Evolutionary conservation across 2,329 filamentous ascomycete genomes (phyloP).

Genomic region (Colletotrichum liaoningense): DNA sequence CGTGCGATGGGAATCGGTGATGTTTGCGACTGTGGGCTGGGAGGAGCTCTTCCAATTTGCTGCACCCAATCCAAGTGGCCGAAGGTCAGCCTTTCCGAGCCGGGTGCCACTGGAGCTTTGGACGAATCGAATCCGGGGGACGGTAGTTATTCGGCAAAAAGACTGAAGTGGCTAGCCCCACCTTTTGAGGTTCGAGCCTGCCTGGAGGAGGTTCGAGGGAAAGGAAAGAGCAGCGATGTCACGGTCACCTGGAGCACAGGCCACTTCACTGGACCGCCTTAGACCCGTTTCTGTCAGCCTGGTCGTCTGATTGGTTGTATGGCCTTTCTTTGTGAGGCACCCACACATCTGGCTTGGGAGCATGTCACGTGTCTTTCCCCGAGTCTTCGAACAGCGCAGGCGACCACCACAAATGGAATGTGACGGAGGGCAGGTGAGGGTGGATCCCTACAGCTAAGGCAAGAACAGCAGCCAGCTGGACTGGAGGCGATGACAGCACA

Average conservation of each 20-base stretch:
- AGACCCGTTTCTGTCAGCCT: slow-evolving; percentile 1
- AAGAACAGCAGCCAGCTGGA: not conserved
- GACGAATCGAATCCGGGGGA: slow-evolving; percentile 31
- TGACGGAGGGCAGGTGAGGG: slow-evolving; percentile 3
- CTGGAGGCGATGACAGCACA: not conserved
- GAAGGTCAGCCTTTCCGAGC: not conserved
- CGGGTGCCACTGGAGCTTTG: slow-evolving; percentile 21
- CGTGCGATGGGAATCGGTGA: not conserved
- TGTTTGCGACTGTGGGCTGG: slow-evolving; percentile 26
- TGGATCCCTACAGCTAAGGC: slow-evolving; percentile 1
- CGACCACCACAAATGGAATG: not conserved
- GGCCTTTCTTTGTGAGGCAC: not conserved
- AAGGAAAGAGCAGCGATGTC: slow-evolving; percentile 3
- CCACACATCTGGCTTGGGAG: not conserved
- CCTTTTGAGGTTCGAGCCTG: no score
- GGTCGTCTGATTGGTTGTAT: not conserved
- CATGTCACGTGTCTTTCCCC: slow-evolving; percentile 38
- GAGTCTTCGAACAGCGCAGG: not conserved
- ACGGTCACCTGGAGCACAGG: slow-evolving; percentile 30
- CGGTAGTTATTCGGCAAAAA: slow-evolving; percentile 32
- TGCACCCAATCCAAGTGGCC: not conserved
- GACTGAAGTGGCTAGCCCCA: not conserved
- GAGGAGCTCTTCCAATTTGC: slow-evolving; percentile 33
- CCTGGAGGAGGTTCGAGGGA: not conserved
- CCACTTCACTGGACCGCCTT: slow-evolving; percentile 6